These are phyloP conservation scores for Ophiorrhiza pumila DNA, from an alignment of 257 asterid species.

Conservation along the genomic window DNA sequence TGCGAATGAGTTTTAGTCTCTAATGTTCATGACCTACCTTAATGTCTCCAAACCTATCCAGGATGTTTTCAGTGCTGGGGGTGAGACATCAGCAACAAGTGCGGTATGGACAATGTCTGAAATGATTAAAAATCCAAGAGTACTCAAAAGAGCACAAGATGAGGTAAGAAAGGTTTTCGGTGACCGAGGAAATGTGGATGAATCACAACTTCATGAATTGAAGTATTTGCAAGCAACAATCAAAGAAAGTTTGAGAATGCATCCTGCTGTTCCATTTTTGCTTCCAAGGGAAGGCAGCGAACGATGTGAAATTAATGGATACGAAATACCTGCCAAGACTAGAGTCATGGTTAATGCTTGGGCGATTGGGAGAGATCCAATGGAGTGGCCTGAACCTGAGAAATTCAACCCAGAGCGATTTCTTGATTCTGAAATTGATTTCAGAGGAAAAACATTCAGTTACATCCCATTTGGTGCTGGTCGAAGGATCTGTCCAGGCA, in stretches of 20 bases:
- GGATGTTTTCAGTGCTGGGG: conserved; percentile 6
- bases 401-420: background rate
- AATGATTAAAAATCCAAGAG: background rate
- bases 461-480: background rate
- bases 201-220: background rate
- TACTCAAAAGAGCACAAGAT: background rate
- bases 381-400: background rate
- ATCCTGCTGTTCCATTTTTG: background rate
- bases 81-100: conserved; percentile 1
- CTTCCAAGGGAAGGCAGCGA: background rate
- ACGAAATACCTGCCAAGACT: background rate
- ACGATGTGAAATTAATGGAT: background rate
- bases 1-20: too few species aligned
- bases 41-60: too few species aligned
- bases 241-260: background rate
- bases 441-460: background rate
- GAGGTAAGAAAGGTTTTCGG: conserved; percentile 1
- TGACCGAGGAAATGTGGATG: conserved; percentile 1
- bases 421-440: background rate
- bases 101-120: background rate
- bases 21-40: too few species aligned
- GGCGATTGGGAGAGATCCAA: background rate
- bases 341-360: background rate
- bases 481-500: background rate
- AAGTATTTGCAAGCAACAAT: background rate